Conservation (phyloP, 2,329 filamentous ascomycete genomes). For the Emydomyces testavorans region DNA sequence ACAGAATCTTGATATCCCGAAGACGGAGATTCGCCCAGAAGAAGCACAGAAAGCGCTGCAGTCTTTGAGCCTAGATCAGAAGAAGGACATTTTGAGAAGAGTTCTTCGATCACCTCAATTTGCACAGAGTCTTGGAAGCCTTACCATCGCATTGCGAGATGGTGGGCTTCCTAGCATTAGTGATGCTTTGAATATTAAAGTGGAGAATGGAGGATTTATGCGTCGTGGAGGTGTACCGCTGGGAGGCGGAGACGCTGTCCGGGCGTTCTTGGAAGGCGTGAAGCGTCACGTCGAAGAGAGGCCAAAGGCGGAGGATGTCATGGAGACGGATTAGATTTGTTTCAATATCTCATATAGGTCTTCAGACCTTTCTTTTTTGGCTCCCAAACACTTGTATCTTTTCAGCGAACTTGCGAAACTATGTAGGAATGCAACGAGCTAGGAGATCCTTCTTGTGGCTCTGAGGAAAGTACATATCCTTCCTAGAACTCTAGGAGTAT, state of each 20-base stretch:
- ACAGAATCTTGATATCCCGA: conserved; percentile 48
- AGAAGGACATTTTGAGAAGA: conserved; percentile 66
- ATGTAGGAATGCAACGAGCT: no score
- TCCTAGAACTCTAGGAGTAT: no score
- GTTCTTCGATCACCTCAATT: conserved; percentile 87
- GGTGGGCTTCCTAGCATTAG: conserved; percentile 83
- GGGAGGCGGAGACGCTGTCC: conserved; percentile 76
- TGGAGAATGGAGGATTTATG: conserved; percentile 76
- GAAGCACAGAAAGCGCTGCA: conserved; percentile 61
- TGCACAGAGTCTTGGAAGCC: conserved; percentile 67
- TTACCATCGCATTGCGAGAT: conserved; percentile 80
- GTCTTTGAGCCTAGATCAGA: conserved; percentile 61
- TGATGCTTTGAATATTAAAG: conserved; percentile 67
- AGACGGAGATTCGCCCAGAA: conserved; percentile 54
- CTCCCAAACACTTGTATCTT: no score
- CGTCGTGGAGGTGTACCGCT: conserved; percentile 68
- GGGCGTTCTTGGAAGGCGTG: conserved; percentile 82
- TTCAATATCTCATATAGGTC: no score
- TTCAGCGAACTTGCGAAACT: no score
- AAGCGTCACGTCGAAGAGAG: conserved; percentile 61
- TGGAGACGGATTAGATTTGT: conserved; percentile 33
- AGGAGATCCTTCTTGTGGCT: no score
- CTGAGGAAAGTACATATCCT: no score
- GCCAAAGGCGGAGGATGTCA: conserved; percentile 26
- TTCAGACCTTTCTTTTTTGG: no score